Evolutionary conservation across 2,329 filamentous ascomycete genomes (phyloP).

Genomic region (Fonsecaea pedrosoi): DNA sequence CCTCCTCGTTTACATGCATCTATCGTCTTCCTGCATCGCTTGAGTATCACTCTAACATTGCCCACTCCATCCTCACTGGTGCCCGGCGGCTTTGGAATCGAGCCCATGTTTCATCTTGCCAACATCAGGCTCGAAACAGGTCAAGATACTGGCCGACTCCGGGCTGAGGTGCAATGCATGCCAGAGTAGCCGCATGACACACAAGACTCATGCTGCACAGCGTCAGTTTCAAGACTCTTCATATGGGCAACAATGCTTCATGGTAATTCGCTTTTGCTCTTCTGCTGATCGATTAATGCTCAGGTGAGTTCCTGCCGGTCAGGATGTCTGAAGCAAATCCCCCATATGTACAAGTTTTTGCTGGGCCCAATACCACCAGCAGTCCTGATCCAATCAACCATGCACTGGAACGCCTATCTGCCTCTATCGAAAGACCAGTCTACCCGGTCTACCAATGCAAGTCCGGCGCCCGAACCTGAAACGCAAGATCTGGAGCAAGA

Average conservation of each 20-base stretch:
- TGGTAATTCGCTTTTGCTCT: conserved; percentile 20
- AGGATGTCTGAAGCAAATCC: conserved; percentile 5
- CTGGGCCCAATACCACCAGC: conserved; percentile 12
- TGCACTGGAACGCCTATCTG: conserved; percentile 15
- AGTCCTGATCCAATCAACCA: conserved; percentile 22
- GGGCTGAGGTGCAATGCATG: conserved; percentile 23
- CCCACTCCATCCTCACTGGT: conserved; percentile 19
- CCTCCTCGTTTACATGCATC: conserved; percentile 36
- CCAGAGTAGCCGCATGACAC: conserved; percentile 21
- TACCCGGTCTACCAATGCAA: conserved; percentile 31
- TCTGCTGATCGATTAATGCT: conserved; percentile 24
- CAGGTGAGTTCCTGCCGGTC: conserved; percentile 6
- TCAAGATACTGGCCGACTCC: conserved; percentile 27
- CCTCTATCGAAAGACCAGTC: conserved; percentile 23
- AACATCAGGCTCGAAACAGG: conserved; percentile 26
- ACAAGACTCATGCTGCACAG: conserved; percentile 14
- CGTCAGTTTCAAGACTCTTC: conserved; percentile 22
- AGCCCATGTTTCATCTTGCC: conserved; percentile 34
- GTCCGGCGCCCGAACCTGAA: conserved; percentile 32
- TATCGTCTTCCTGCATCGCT: conserved; percentile 17
- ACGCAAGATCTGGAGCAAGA: conserved; percentile 31
- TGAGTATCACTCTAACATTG: conserved; percentile 3
- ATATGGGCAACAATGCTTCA: conserved; percentile 1
- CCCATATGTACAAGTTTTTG: conserved; percentile 34
- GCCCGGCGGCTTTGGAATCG: conserved; percentile 10